Conservation (phyloP, 768 basidiomycete species). For the Mycena latifolia region DNA sequence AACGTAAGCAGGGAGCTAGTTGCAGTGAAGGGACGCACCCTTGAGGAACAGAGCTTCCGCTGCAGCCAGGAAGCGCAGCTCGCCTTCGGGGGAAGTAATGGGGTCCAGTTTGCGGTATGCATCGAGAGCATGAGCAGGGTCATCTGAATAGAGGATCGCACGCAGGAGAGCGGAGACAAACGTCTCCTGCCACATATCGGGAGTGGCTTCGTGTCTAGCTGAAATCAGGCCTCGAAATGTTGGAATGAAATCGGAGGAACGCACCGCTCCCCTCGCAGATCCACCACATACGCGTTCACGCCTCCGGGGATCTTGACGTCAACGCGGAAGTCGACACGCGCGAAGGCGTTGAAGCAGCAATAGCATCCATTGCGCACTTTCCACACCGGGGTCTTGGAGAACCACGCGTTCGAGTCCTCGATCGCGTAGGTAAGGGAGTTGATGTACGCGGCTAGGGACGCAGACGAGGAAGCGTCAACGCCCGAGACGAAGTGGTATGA, state of each 20-base stretch:
- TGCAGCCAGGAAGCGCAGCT: slow-evolving; percentile 90
- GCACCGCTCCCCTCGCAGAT: slow-evolving; percentile 93
- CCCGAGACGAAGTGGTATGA: slow-evolving; percentile 99
- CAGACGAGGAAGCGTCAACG: slow-evolving; percentile 98
- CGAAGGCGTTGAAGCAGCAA: slow-evolving; percentile 99
- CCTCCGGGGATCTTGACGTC: slow-evolving; percentile 99
- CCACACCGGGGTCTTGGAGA: slow-evolving; percentile 86
- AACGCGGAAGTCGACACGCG: slow-evolving; percentile 94
- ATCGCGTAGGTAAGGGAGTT: slow-evolving; percentile 98
- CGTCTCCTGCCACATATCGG: slow-evolving; percentile 97
- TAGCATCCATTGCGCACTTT: slow-evolving; percentile 95
- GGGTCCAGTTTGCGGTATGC: slow-evolving; percentile 97
- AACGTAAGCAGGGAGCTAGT: neutral
- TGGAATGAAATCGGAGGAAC: slow-evolving; percentile 41
- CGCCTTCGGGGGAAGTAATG: slow-evolving; percentile 89
- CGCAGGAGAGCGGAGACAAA: slow-evolving; percentile 94
- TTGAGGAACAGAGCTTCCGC: slow-evolving; percentile 91
- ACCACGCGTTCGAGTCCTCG: slow-evolving; percentile 94
- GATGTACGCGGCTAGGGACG: slow-evolving; percentile 97
- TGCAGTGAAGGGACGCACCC: slow-evolving; percentile 56
- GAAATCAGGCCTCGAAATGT: neutral
- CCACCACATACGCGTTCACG: slow-evolving; percentile 93
- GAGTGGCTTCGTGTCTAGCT: slow-evolving; percentile 86
- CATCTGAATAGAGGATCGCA: slow-evolving; percentile 95
- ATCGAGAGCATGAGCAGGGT: slow-evolving; percentile 90